Evolutionary conservation across 345 rosid species (phyloP), one percentile per base, ranked within the genome.

Genomic region (Aquilaria yunnanensis): DNA sequence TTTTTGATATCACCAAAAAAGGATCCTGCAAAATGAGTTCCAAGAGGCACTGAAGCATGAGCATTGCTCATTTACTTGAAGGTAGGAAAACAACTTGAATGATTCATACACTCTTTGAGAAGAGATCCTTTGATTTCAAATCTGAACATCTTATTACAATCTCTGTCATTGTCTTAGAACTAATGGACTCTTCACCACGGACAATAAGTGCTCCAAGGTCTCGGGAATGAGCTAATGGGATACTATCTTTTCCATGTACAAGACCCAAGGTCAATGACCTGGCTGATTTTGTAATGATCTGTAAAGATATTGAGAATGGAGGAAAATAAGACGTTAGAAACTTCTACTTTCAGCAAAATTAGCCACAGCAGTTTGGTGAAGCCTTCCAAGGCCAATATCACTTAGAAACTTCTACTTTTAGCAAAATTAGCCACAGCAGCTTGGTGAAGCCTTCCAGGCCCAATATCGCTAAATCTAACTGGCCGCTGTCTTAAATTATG

Each of bases 121-220:
- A 89, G 16, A 80, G 79, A 75, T 87, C 96, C 74, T 76, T 84
- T 41, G 82, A 77, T 71, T 89, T 97, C 85, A 89, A 80, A 68
- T 86, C 78, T 34, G 81, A 81, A 65, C 98, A 90, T 77, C 85
- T 84, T 63, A 93, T 71, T 43, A 68, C 80, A 72, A 93, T 75
- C 84, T 93, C 92, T 34, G 80, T 75, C 5, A 81, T 71, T 58
- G 83, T 83, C 77, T 81, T 92, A 32, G 93, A 92, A 77, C 73
- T 81, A 73, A 83, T 57, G 63, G 83, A 85, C 75, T 92, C 98
- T 81, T 89, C 98, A 47, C 91, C 93, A 77, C 77, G 96, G 57
- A 89, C 83, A 33, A 74, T 67, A 70, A 92, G 85, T 71, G 81
- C 85, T 23, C 96, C 96, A 70, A 56, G 5, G 54, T 73, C 63